These are phyloP conservation scores for Sporodiniella umbellata DNA, from an alignment of 371 early-diverging fungal genomes.

Conservation along the genomic window DNA sequence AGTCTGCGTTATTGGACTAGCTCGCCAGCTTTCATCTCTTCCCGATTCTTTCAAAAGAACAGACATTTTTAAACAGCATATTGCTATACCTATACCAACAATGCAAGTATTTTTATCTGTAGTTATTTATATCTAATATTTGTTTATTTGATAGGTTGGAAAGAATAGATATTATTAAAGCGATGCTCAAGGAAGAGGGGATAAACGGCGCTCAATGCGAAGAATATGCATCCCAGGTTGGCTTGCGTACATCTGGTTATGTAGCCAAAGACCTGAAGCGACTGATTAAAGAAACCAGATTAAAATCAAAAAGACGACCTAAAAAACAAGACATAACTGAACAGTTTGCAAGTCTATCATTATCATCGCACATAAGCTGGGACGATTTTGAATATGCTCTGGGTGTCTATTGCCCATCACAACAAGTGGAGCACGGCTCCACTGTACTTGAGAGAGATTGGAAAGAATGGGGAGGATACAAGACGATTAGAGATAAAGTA, in stretches of 20 bases:
- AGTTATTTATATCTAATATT: too few relatives aligned
- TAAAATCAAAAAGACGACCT: conserved; percentile 32
- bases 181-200: conserved; percentile 8
- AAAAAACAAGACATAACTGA: conserved; percentile 5
- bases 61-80: conserved; percentile 39
- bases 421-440: conserved; percentile 50
- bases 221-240: conserved; percentile 23
- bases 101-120: conserved; percentile 24
- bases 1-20: conserved; percentile 36
- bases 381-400: conserved; percentile 48
- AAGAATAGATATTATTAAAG: conserved; percentile 14
- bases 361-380: conserved; percentile 17
- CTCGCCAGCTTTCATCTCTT: conserved; percentile 18
- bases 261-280: conserved; percentile 54
- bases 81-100: conserved; percentile 37
- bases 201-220: conserved; percentile 5
- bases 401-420: conserved; percentile 41
- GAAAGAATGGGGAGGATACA: conserved; percentile 51
- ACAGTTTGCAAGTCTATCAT: conserved; percentile 5
- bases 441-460: conserved; percentile 36
- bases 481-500: conserved; percentile 62
- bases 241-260: conserved; percentile 56
- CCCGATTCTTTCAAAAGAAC: conserved; percentile 30
- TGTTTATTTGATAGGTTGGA: conserved; percentile 24
- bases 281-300: conserved; percentile 45